Percentiles rank a stretch among this genome's conserved stretches.
phyloP scores from a whole-genome alignment of 768 basidiomycete genomes.

The Tulasnella sp. region DNA sequence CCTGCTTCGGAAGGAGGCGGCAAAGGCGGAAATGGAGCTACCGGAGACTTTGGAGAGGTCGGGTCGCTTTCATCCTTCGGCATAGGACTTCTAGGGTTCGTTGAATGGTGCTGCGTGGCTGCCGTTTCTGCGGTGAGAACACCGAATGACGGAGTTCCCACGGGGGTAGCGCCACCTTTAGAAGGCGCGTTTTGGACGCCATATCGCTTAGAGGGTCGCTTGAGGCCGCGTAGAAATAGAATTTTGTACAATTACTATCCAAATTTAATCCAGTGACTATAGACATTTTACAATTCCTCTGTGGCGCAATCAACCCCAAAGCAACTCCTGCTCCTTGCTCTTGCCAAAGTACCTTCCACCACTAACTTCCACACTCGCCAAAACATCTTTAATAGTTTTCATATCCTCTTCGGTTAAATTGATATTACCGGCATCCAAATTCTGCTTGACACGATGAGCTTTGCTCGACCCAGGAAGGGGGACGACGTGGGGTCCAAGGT shows the following conservation, averaged over 20 bases:
- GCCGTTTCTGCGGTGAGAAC: neutral
- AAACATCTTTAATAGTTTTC: conserved; percentile 35
- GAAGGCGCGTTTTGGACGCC: too few relatives aligned
- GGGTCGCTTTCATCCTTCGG: conserved; percentile 25
- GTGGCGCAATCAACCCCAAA: conserved; percentile 18
- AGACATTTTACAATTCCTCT: too few relatives aligned
- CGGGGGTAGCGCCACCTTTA: too few relatives aligned
- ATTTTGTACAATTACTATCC: neutral
- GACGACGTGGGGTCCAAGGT: conserved; percentile 27
- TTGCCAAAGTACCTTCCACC: conserved; percentile 35
- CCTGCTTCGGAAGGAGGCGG: conserved; percentile 33
- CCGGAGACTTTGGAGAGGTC: conserved; percentile 40
- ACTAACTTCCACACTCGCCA: conserved; percentile 34
- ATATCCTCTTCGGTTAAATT: conserved; percentile 37
- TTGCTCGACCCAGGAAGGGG: conserved; percentile 34
- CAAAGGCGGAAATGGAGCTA: conserved; percentile 38
- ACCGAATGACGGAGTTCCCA: too few relatives aligned
- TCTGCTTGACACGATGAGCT: conserved; percentile 40
- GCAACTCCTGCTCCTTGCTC: neutral
- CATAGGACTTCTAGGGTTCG: neutral
- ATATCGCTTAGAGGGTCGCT: too few relatives aligned
- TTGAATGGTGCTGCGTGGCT: neutral
- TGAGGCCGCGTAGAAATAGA: too few relatives aligned
- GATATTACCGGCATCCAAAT: conserved; percentile 40
- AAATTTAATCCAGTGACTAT: neutral